Evolutionary conservation across 2,329 filamentous ascomycete genomes (phyloP), one percentile per base, ranked within the genome.

Genomic region (Trichophyton schoenleinii): DNA sequence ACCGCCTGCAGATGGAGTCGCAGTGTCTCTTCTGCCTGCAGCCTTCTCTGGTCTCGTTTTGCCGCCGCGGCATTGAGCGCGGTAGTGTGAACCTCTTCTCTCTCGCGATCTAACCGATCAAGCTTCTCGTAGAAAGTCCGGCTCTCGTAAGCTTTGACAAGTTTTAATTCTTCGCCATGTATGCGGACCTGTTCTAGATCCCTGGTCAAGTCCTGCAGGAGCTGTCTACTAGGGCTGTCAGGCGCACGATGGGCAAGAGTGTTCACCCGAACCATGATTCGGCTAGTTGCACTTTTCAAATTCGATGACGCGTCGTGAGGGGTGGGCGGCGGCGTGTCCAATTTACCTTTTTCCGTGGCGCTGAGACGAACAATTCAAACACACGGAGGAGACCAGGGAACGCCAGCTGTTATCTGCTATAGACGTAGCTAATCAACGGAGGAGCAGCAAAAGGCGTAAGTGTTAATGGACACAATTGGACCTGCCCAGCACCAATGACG

Each of bases 61-160:
- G 79, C 78, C 57, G 83, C 83, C 3, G 86, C 86, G 55, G 81
- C 81, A 53, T 81, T 82, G 15, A 92, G 80, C 13, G 87, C 86
- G 66, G 84, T 81, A 62, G 81, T 79, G 69, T 89, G 86, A 61
- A 78, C 79, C 58, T 81, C 76, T 68, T 86, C 84, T 38, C 81
- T 82, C 64, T 88, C 84, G 41, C 82, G 80, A 36, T 82, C 79
- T 59, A 84, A 81, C 46, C 78, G 77, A 62, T 90, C 85, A 31
- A 89, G 80, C 25, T 78, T 80, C 22, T 83, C 80, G 48, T 83
- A 77, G 63, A 82, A 82, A 7, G 70, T 66, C 44, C 71, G 70
- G 4, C 73, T 71, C 60, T 77, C 75, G 65, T 75, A 77, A 13
- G 70, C 71, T 61, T 77, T 73, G 28, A 76, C 74, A 38, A 72